Evolutionary conservation across 805 yeast genomes (phyloP).

Genomic region (Candida insectorum): DNA sequence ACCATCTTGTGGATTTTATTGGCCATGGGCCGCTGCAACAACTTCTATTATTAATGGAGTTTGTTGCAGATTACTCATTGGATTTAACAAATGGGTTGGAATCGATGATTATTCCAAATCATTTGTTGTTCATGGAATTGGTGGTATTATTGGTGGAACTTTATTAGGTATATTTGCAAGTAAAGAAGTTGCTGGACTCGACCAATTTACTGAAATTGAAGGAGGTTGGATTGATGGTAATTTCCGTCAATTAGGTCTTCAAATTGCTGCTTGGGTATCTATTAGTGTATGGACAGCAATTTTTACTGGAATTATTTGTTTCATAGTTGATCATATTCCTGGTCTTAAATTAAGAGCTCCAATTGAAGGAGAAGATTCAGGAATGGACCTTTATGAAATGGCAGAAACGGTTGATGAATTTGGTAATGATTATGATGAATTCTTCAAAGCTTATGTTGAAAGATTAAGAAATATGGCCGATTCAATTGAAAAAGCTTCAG

Average conservation of each 20-base stretch:
- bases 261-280: slow-evolving; percentile 42
- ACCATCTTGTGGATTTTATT: slow-evolving; percentile 44
- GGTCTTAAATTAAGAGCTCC: slow-evolving; percentile 44
- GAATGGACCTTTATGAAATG: slow-evolving; percentile 50
- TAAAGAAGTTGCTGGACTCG: slow-evolving; percentile 40
- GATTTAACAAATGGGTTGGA: slow-evolving; percentile 37
- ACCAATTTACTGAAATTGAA: slow-evolving; percentile 39
- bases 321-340: slow-evolving; percentile 48
- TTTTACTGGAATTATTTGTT: slow-evolving; percentile 42
- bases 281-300: slow-evolving; percentile 44
- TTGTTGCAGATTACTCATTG: slow-evolving; percentile 32
- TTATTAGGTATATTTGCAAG: slow-evolving; percentile 45
- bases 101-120: slow-evolving; percentile 47
- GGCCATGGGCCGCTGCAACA: slow-evolving; percentile 46
- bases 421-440: slow-evolving; percentile 28
- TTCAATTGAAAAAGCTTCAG: slow-evolving; percentile 10
- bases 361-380: slow-evolving; percentile 47
- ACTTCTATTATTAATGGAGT: slow-evolving; percentile 38
- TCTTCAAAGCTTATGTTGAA: slow-evolving; percentile 20
- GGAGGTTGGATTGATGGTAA: slow-evolving; percentile 49
- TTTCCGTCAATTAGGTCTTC: slow-evolving; percentile 44
- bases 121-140: slow-evolving; percentile 45
- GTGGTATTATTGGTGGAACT: slow-evolving; percentile 44
- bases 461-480: slow-evolving; percentile 17
- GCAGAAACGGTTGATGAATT: slow-evolving; percentile 44